Evolutionary conservation across 371 early-diverging fungal species (phyloP).

Genomic region (Choanephora cucurbitarum): DNA sequence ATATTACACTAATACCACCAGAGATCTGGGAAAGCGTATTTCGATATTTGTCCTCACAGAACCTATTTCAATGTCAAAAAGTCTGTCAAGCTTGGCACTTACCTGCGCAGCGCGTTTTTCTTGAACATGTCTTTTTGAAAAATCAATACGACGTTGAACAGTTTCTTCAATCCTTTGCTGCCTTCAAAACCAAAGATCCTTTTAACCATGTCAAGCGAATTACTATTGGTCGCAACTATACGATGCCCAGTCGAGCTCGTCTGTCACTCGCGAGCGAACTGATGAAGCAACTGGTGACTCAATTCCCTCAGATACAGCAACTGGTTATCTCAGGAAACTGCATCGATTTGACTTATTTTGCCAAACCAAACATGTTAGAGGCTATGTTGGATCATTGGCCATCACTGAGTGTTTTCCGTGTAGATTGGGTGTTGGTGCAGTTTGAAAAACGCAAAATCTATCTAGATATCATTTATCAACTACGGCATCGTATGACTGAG

Average conservation of each 20-base stretch:
- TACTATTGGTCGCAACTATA: conserved; percentile 9
- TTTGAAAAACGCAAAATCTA: conserved; percentile 10
- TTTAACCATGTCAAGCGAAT: conserved; percentile 1
- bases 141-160: conserved; percentile 5
- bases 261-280: neutral
- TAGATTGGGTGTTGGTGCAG: conserved; percentile 3
- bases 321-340: conserved; percentile 12
- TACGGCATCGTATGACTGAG: neutral
- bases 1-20: conserved; percentile 5
- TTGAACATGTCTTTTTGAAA: conserved; percentile 8
- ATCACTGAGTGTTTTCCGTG: conserved; percentile 1
- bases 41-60: neutral
- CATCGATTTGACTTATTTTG: conserved; percentile 9
- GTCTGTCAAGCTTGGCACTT: conserved; percentile 13
- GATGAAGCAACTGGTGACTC: conserved; percentile 1
- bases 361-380: neutral
- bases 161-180: conserved; percentile 8
- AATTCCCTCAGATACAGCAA: conserved; percentile 4
- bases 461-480: conserved; percentile 7
- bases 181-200: neutral
- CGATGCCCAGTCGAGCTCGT: conserved; percentile 9
- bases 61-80: conserved; percentile 8
- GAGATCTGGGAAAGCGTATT: conserved; percentile 13
- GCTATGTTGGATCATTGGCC: conserved; percentile 7
- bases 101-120: conserved; percentile 1